These are phyloP conservation scores for Moesziomyces sp. DNA, from an alignment of 1,284 basidiomycete species.

Conservation along the genomic window DNA sequence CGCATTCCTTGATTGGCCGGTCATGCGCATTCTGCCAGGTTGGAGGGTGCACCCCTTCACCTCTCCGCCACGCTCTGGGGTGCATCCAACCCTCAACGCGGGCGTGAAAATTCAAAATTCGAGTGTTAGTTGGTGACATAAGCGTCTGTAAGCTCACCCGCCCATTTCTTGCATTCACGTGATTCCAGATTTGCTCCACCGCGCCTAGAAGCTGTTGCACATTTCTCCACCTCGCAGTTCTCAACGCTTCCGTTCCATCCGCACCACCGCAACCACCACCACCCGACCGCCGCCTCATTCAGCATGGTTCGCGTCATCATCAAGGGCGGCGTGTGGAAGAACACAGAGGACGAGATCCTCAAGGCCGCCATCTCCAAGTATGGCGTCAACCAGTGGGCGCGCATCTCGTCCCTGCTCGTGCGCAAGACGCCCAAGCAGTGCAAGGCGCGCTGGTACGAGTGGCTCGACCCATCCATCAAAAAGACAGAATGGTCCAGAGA, in stretches of 20 bases:
- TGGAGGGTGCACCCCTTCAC: too few relatives aligned
- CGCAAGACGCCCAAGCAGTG: conserved; percentile 99
- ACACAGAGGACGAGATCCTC: conserved; percentile 68
- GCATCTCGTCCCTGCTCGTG: conserved; percentile 96
- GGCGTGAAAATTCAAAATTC: background rate
- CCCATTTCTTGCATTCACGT: too few relatives aligned
- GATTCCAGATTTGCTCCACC: too few relatives aligned
- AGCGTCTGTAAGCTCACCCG: background rate
- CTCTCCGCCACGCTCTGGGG: too few relatives aligned
- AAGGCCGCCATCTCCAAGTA: conserved; percentile 68
- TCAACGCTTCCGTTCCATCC: too few relatives aligned
- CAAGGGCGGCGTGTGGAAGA: conserved; percentile 68
- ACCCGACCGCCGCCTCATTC: too few relatives aligned
- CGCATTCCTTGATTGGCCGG: too few relatives aligned
- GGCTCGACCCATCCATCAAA: conserved; percentile 99
- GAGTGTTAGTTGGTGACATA: conserved; percentile 7
- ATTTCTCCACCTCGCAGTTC: too few relatives aligned
- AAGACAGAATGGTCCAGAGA: conserved; percentile 88
- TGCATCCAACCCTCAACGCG: too few relatives aligned
- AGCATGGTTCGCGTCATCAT: conserved; percentile 66
- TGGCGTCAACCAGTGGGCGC: conserved; percentile 77
- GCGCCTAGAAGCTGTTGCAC: too few relatives aligned
- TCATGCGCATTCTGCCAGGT: too few relatives aligned
- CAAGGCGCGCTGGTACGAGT: conserved; percentile 98
- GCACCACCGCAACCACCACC: too few relatives aligned